Base-by-base conservation (phyloP, 352 stramenopile species). In the Phytopythium ostracodes region DNA sequence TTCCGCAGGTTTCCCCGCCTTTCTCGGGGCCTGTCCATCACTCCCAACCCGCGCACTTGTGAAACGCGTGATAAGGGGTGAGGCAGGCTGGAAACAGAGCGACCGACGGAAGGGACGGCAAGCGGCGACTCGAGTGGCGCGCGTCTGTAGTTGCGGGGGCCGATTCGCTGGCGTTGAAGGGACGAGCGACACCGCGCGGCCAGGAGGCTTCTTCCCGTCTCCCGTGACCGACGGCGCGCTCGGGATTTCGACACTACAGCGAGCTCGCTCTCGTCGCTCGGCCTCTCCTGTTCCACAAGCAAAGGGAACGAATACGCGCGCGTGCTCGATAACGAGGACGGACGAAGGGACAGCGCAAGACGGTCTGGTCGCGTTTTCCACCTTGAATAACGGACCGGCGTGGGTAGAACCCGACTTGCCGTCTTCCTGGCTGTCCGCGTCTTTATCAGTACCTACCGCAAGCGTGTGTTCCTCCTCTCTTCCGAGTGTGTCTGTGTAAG, bases 61-160 rank as follows among this genome's bases (percentile, higher is more conserved):
- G 51, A 56, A 56, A 56, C 29, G 51, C 51, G 51, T 43, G 51
- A 38, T 56, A 53, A 33, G 22, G 51, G 51, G 51, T 43, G 50
- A 56, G 49, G 15, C 14, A 56, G 25, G 49, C 25, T 11, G 24
- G 47, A 22, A 33, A 25, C 11, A 14, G 12, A 25, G 25, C 18
- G 31, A 15, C 2, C 51, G 51, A 43, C 29, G 29, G 27, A 43
- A 25, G 18, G 51, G 18, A 25, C 51, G 50, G 29, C 50, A 33
- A 33, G 29, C 29, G 29, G 50, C 50, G 27, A 35, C 27, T 40
- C 27, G 31, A 56, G 6, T 15, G 50, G 25, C 50, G 42, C 18
- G 42, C 18, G 24, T 3, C 42, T 47, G 42, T n/a, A 51, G n/a
- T 25, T 51, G n/a, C 44, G 44, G 44, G 43, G n/a, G 22, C 44